Evolutionary conservation across 2,329 filamentous ascomycete species (phyloP).

Genomic region (Fusarium pilosicola): DNA sequence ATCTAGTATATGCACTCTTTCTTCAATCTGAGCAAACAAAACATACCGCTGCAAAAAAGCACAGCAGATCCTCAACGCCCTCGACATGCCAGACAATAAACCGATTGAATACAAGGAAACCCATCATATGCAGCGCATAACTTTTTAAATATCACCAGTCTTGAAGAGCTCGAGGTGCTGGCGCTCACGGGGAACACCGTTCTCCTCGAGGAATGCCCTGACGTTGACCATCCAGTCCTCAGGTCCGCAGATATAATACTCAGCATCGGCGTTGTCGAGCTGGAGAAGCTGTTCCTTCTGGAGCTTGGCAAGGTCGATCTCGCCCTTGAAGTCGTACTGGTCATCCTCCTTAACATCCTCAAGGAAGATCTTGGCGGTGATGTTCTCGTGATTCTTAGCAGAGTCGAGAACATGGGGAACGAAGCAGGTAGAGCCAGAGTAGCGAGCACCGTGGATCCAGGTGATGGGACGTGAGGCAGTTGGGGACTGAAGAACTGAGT

Average conservation of each 20-base stretch:
- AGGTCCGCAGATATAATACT: constrained; percentile 80
- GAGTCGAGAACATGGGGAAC: constrained; percentile 60
- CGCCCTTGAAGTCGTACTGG: constrained; percentile 69
- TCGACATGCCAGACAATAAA: constrained; percentile 22
- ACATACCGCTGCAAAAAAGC: constrained; percentile 5
- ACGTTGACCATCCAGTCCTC: constrained; percentile 74
- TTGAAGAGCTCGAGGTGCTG: constrained; percentile 76
- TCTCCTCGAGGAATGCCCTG: constrained; percentile 60
- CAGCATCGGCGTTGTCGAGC: constrained; percentile 61
- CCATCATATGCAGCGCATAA: neutral
- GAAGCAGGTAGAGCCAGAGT: constrained; percentile 65
- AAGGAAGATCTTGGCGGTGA: constrained; percentile 65
- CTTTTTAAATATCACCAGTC: constrained; percentile 56
- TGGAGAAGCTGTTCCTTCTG: constrained; percentile 64
- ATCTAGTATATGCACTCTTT: constrained; percentile 30
- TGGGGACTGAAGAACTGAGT: constrained; percentile 56
- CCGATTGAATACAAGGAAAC: neutral
- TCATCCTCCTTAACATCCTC: constrained; percentile 60
- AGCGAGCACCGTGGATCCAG: constrained; percentile 71
- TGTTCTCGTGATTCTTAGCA: constrained; percentile 49
- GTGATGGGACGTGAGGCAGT: constrained; percentile 59
- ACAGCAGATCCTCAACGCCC: constrained; percentile 32
- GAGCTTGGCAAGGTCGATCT: constrained; percentile 67
- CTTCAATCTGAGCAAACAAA: constrained; percentile 15
- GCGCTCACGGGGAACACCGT: constrained; percentile 67